A percentile compares a stretch with the other conserved stretches of the same genome.
Conservation (phyloP, 768 basidiomycete species). For the Suillus subaureus region DNA sequence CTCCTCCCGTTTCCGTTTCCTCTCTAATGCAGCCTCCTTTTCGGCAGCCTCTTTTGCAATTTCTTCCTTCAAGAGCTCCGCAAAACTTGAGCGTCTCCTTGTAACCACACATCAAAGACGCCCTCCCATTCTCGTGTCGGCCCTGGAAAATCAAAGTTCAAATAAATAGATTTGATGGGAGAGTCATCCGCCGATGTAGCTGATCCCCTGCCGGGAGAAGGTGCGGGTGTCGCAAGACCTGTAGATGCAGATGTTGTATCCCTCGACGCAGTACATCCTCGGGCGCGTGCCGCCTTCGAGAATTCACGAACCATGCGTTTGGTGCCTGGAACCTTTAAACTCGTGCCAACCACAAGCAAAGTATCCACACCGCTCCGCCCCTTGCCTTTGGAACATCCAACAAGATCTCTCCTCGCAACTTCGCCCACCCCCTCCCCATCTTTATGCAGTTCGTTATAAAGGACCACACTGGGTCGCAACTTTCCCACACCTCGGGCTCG, state of each 20-base stretch:
- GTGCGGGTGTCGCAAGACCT: slow-evolving; percentile 45
- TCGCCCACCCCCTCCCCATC: slow-evolving; percentile 88
- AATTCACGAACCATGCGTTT: slow-evolving; percentile 91
- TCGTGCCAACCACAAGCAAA: slow-evolving; percentile 88
- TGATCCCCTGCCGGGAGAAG: slow-evolving; percentile 45
- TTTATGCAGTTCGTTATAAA: slow-evolving; percentile 89
- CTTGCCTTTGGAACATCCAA: slow-evolving; percentile 68
- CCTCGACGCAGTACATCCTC: slow-evolving; percentile 40
- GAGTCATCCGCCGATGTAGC: slow-evolving; percentile 48
- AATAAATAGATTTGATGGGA: slow-evolving; percentile 69
- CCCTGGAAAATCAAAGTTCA: slow-evolving; percentile 86
- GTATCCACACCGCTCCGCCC: slow-evolving; percentile 78
- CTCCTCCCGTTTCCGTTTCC: slow-evolving; percentile 59
- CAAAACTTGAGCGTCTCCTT: slow-evolving; percentile 88
- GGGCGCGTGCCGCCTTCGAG: slow-evolving; percentile 70
- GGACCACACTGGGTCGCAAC: slow-evolving; percentile 83
- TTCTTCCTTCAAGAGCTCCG: slow-evolving; percentile 57
- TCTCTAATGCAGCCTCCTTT: slow-evolving; percentile 57
- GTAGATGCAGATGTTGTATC: slow-evolving; percentile 30
- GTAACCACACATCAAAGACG: slow-evolving; percentile 88
- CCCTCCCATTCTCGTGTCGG: slow-evolving; percentile 88
- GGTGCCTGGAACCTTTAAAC: slow-evolving; percentile 86
- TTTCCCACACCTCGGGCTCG: slow-evolving; percentile 78
- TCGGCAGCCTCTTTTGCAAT: slow-evolving; percentile 54
- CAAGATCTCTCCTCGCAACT: slow-evolving; percentile 77